Conservation (phyloP, 2,329 filamentous ascomycete species). For the Aspergillus brunneoviolaceus region DNA sequence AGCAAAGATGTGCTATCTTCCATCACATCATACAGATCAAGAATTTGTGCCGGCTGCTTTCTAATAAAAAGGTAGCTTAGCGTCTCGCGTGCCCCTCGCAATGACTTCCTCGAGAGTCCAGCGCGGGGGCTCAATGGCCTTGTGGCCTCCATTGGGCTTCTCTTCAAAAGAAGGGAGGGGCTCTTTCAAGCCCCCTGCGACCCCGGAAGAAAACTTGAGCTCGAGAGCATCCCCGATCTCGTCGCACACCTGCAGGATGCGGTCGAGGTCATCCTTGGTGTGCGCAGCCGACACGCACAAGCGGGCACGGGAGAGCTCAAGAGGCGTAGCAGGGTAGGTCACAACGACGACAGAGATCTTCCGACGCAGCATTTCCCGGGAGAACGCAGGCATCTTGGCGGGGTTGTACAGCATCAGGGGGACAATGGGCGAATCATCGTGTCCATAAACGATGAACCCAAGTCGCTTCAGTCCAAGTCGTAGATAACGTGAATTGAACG, state of each 20-base stretch:
- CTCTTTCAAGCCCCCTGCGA: conserved; percentile 74
- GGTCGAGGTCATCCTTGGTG: conserved; percentile 94
- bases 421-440: conserved; percentile 95
- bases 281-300: conserved; percentile 93
- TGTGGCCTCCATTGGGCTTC: conserved; percentile 28
- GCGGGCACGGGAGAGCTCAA: conserved; percentile 85
- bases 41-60: background rate
- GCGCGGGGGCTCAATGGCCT: conserved; percentile 64
- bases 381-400: conserved; percentile 94
- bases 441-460: conserved; percentile 89
- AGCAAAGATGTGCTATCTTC: background rate
- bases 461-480: conserved; percentile 90
- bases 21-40: background rate
- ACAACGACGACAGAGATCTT: conserved; percentile 96
- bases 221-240: conserved; percentile 85
- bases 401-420: conserved; percentile 91
- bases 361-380: conserved; percentile 92
- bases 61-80: conserved; percentile 67
- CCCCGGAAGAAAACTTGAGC: conserved; percentile 87
- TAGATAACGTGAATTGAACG: conserved; percentile 95
- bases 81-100: conserved; percentile 67
- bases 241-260: conserved; percentile 82
- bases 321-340: conserved; percentile 88
- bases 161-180: conserved; percentile 58
- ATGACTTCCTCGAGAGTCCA: conserved; percentile 76